A percentile compares a stretch with the other conserved stretches of the same genome.
Evolutionary conservation across 2,329 filamentous ascomycete species (phyloP).

Genomic region (Penicillium frequentans): DNA sequence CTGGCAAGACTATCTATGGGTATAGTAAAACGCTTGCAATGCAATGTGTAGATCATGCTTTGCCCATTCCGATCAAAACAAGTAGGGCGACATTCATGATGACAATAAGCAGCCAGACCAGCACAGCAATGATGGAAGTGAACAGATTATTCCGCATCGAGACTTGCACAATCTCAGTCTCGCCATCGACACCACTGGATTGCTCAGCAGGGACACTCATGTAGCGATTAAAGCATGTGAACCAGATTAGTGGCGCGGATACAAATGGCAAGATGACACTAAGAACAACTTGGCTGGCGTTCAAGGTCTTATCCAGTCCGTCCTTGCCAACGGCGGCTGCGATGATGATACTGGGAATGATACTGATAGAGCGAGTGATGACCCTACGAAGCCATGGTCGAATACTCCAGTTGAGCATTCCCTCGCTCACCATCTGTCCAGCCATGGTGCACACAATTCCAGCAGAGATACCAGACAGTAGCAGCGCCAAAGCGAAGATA

Average conservation of each 20-base stretch:
- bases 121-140: slow-evolving; percentile 55
- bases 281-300: slow-evolving; percentile 74
- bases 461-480: slow-evolving; percentile 77
- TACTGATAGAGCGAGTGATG: slow-evolving; percentile 75
- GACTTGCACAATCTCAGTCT: slow-evolving; percentile 34
- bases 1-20: background rate
- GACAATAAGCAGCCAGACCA: slow-evolving; percentile 73
- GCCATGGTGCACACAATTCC: slow-evolving; percentile 88
- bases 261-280: slow-evolving; percentile 80
- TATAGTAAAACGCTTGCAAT: background rate
- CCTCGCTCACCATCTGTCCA: slow-evolving; percentile 85
- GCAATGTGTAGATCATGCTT: slow-evolving; percentile 22
- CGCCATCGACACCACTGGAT: slow-evolving; percentile 32
- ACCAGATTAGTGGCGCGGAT: slow-evolving; percentile 80
- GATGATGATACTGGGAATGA: slow-evolving; percentile 79
- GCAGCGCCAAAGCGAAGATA: slow-evolving; percentile 78
- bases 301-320: slow-evolving; percentile 70
- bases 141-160: slow-evolving; percentile 75
- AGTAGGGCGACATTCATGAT: slow-evolving; percentile 78
- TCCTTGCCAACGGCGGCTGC: slow-evolving; percentile 72
- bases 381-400: slow-evolving; percentile 77
- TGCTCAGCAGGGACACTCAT: slow-evolving; percentile 67
- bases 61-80: slow-evolving; percentile 63
- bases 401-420: slow-evolving; percentile 72
- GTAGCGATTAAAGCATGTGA: slow-evolving; percentile 74